phyloP scores from a whole-genome alignment of 1,139 yeast species.

The Zygotorulaspora mrakii region DNA sequence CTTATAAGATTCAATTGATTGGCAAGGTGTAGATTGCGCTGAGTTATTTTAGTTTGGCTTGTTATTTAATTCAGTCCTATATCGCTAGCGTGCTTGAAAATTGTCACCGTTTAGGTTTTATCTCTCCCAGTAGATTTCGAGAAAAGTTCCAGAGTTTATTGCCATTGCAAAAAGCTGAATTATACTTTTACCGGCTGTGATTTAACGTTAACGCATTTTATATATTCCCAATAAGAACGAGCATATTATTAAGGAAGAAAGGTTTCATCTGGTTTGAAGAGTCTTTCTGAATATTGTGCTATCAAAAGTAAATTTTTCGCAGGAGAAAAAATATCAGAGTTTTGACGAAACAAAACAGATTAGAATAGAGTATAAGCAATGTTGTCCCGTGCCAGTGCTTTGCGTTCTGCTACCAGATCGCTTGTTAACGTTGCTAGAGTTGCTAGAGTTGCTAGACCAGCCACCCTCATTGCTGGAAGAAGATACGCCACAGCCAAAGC shows the following conservation, averaged over 20 bases:
- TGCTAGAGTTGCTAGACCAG: constrained; percentile 71
- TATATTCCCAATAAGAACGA: constrained; percentile 12
- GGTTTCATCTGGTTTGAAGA: constrained; percentile 5
- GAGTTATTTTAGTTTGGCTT: too few relatives aligned
- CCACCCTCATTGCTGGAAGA: constrained; percentile 57
- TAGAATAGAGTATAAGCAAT: constrained; percentile 34
- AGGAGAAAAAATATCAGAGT: constrained; percentile 2
- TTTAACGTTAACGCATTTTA: constrained; percentile 8
- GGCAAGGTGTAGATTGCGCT: too few relatives aligned
- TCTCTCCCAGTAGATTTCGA: neutral
- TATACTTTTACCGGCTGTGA: neutral
- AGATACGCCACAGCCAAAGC: constrained; percentile 97
- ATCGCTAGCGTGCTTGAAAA: neutral
- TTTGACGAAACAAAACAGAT: neutral
- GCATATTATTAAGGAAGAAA: neutral
- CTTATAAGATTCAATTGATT: constrained; percentile 3
- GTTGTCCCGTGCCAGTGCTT: constrained; percentile 75
- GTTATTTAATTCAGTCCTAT: too few relatives aligned
- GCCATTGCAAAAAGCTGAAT: too few relatives aligned
- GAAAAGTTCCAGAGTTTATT: neutral
- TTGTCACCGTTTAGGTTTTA: too few relatives aligned
- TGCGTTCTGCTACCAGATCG: constrained; percentile 79
- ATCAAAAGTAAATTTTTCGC: constrained; percentile 5
- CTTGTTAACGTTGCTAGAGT: constrained; percentile 58
- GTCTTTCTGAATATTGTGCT: constrained; percentile 1